A percentile compares a stretch with the other conserved stretches of the same genome.
phyloP scores from a whole-genome alignment of 257 asterid genomes.

The Fraxinus cuspidata region DNA sequence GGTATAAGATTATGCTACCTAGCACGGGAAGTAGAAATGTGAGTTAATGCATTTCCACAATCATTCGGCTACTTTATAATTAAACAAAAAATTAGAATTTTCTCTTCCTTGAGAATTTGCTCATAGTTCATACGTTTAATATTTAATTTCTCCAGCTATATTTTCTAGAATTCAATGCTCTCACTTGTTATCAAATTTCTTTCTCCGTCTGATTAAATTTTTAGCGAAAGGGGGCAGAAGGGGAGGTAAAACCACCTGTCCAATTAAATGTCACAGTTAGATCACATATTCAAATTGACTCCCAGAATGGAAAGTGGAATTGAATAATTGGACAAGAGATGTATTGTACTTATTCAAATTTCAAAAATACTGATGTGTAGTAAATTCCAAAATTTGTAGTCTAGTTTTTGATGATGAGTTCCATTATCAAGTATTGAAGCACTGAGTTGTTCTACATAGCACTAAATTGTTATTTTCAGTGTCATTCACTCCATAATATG shows the following conservation, averaged over 20 bases:
- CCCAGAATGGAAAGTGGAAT: constrained; percentile 7
- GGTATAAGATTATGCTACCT: no score
- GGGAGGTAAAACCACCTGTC: not conserved
- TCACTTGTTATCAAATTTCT: not conserved
- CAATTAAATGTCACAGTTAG: not conserved
- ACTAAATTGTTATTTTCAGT: no score
- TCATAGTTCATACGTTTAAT: no score
- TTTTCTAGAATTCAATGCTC: constrained; percentile 2
- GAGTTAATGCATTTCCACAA: no score
- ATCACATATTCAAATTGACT: not conserved
- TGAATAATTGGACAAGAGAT: not conserved
- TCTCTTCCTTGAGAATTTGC: not conserved
- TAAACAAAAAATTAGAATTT: no score
- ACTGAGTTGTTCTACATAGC: no score
- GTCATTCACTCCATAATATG: not conserved
- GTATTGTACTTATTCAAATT: not conserved
- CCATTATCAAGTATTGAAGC: not conserved
- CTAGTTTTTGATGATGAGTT: not conserved
- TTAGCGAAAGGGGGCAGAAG: not conserved
- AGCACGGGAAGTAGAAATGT: no score
- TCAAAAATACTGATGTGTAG: not conserved
- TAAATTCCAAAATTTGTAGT: not conserved
- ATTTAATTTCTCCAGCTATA: not conserved
- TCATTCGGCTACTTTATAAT: no score
- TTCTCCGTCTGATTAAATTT: not conserved